Evolutionary conservation across 441 rosid species (phyloP).

Genomic region (Eutrema salsugineum): DNA sequence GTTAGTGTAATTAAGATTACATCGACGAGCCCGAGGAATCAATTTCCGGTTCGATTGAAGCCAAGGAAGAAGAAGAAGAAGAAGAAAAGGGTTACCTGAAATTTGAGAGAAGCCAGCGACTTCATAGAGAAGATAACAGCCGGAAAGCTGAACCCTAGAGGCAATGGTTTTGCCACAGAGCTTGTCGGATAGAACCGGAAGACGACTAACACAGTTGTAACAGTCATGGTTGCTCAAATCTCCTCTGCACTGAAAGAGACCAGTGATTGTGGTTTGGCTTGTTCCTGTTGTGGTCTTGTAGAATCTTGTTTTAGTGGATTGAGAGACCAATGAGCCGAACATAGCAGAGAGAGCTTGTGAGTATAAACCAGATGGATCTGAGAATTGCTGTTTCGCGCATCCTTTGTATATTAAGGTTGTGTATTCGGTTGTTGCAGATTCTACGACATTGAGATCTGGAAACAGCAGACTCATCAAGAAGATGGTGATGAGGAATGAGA

Average conservation of each 20-base stretch:
- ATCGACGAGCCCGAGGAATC: not conserved
- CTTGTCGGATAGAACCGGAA: constrained; percentile 73
- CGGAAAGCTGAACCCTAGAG: constrained; percentile 79
- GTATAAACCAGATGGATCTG: constrained; percentile 80
- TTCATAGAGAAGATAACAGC: constrained; percentile 87
- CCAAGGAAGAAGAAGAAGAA: not conserved
- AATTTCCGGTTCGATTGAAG: constrained; percentile 1
- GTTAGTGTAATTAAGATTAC: not conserved
- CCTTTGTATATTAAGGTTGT: constrained; percentile 83
- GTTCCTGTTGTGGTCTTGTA: constrained; percentile 79
- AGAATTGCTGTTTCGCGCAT: constrained; percentile 71
- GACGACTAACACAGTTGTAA: constrained; percentile 88
- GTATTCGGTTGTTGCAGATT: constrained; percentile 61
- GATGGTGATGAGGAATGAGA: constrained; percentile 32
- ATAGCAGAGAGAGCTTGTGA: constrained; percentile 89
- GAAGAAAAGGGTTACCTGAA: constrained; percentile 35
- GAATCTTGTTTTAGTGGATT: constrained; percentile 79
- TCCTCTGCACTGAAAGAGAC: constrained; percentile 93
- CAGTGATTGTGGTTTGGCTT: constrained; percentile 71
- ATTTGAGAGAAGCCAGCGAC: constrained; percentile 79
- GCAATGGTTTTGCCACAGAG: constrained; percentile 79
- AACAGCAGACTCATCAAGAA: constrained; percentile 35
- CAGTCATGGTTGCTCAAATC: constrained; percentile 75
- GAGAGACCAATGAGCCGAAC: constrained; percentile 75
- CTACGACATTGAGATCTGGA: constrained; percentile 30